A percentile compares a stretch with the other conserved stretches of the same genome.
Evolutionary conservation across 805 yeast species (phyloP).

Genomic region (Saccharomycopsis sp.): DNA sequence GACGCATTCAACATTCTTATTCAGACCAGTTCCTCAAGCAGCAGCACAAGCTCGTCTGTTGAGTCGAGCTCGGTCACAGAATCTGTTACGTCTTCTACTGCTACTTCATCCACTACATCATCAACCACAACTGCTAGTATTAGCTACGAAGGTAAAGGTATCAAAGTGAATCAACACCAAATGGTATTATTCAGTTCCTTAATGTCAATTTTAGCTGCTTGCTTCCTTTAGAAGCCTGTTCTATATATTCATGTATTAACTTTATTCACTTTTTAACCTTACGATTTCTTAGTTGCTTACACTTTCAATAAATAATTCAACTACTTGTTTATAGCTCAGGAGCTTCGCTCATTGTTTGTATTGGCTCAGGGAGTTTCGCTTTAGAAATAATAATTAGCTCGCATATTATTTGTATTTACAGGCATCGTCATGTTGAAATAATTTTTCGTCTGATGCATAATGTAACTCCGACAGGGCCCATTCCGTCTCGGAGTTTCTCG

Average conservation of each 20-base stretch:
- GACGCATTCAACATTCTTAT: background rate
- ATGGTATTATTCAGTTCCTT: background rate
- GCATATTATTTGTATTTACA: too few species aligned
- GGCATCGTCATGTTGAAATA: too few species aligned
- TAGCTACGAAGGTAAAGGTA: background rate
- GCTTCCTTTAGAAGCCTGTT: background rate
- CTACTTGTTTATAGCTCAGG: too few species aligned
- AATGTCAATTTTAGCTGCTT: background rate
- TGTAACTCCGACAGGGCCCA: too few species aligned
- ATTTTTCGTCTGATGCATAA: too few species aligned
- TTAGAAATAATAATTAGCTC: too few species aligned
- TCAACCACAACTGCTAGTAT: background rate
- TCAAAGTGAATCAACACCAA: background rate
- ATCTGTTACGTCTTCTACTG: background rate
- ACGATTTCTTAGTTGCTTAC: too few species aligned
- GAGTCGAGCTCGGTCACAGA: background rate
- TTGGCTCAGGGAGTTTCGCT: too few species aligned
- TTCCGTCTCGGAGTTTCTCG: too few species aligned
- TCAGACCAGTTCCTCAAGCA: background rate
- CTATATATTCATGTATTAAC: background rate
- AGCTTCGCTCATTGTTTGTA: too few species aligned
- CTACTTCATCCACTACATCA: background rate
- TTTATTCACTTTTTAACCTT: background rate
- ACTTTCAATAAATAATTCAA: background rate
- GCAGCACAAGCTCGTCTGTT: too few species aligned